phyloP scores from a whole-genome alignment of 176 grass and related monocot species.

The Bolboschoenus planiculmis region DNA sequence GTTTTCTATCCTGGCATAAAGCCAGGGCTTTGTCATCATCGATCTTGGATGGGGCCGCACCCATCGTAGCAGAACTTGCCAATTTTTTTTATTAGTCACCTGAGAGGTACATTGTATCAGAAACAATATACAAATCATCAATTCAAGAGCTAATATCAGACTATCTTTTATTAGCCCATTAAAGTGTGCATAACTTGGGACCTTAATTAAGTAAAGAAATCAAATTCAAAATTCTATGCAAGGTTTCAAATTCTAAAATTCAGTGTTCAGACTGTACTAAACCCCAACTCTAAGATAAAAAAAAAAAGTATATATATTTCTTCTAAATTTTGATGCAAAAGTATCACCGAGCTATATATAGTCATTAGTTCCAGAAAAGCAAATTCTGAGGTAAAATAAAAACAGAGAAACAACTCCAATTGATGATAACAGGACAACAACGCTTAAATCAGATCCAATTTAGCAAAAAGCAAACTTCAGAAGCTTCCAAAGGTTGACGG shows the following conservation, averaged over 20 bases:
- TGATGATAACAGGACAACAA: not conserved
- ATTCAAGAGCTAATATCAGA: not conserved
- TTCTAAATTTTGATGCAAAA: not conserved
- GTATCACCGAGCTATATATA: not conserved
- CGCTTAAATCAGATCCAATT: conserved; percentile 14
- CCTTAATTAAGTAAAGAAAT: not conserved
- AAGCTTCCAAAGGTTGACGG: not conserved
- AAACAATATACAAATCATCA: not conserved
- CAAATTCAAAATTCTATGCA: not conserved
- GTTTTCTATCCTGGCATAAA: conserved; percentile 83
- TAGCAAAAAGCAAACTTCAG: not conserved
- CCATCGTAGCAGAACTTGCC: conserved; percentile 35
- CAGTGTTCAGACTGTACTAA: not conserved
- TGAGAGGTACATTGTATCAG: not conserved
- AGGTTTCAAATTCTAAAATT: not conserved
- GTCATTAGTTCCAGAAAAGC: not conserved
- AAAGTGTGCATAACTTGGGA: not conserved
- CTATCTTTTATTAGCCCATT: not conserved
- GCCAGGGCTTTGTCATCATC: conserved; percentile 83
- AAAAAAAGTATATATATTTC: not conserved
- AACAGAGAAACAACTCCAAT: not conserved
- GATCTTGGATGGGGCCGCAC: conserved; percentile 41
- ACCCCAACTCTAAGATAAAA: not conserved
- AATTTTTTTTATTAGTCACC: conserved; percentile 1
- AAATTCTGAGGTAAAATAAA: not conserved